Evolutionary conservation across 352 stramenopile species (phyloP).

Genomic region (Globisporangium camurandrum): DNA sequence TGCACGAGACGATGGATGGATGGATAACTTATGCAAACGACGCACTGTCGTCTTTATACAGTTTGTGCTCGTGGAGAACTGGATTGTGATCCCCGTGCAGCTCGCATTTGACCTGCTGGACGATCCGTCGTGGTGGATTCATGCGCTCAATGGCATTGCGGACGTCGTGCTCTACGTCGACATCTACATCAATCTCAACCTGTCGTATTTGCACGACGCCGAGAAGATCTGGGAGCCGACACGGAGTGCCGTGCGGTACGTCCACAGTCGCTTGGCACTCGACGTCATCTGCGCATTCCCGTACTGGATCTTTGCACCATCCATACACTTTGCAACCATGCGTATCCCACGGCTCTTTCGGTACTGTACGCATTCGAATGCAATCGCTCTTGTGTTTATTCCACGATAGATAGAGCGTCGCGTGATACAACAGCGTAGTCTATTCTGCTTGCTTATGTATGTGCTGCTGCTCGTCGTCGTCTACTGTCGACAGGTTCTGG

Average conservation of each 20-base stretch:
- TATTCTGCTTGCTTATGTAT: too few relatives aligned
- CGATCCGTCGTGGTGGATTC: conserved; percentile 21
- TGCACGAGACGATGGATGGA: not conserved
- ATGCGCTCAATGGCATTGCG: conserved; percentile 20
- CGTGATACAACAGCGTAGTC: too few relatives aligned
- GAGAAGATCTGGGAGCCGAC: conserved; percentile 47
- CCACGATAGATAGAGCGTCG: not conserved
- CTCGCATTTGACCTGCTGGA: conserved; percentile 43
- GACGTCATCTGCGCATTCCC: conserved; percentile 43
- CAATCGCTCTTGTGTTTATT: too few relatives aligned
- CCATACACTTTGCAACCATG: conserved; percentile 19
- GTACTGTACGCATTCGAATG: too few relatives aligned
- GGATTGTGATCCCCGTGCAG: conserved; percentile 42
- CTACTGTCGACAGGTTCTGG: conserved; percentile 15
- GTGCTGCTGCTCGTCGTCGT: too few relatives aligned
- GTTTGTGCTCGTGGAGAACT: conserved; percentile 26
- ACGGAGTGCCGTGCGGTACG: conserved; percentile 30
- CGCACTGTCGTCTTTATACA: not conserved
- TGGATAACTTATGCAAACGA: not conserved
- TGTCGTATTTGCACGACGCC: conserved; percentile 38
- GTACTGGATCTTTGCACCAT: conserved; percentile 22
- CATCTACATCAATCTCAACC: conserved; percentile 50
- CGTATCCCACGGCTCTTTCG: conserved; percentile 35
- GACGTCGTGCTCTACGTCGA: conserved; percentile 27
- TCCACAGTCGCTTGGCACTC: conserved; percentile 23